Evolutionary conservation across 495 filamentous ascomycete species (phyloP).

Genomic region (Baudoinia panamericana): DNA sequence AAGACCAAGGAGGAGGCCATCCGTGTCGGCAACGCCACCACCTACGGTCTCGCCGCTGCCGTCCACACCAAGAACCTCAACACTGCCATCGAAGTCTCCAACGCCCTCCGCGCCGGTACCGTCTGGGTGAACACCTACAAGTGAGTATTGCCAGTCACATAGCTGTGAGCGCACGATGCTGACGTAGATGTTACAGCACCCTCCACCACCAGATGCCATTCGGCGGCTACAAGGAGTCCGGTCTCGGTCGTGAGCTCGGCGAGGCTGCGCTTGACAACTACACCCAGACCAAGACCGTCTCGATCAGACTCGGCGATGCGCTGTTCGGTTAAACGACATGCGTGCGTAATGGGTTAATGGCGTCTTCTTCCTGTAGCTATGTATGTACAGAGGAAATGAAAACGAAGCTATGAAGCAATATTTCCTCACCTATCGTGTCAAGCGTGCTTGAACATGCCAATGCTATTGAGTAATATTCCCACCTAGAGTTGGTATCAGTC

Average conservation of each 20-base stretch:
- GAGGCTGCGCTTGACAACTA: conserved; percentile 75
- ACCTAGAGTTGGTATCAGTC: no score
- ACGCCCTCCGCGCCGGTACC: conserved; percentile 71
- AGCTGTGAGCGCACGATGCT: neutral
- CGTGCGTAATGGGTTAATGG: no score
- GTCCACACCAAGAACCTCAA: conserved; percentile 90
- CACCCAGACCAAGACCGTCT: conserved; percentile 55
- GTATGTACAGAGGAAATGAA: no score
- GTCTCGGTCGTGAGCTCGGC: conserved; percentile 87
- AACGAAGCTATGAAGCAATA: no score
- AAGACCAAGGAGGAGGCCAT: conserved; percentile 76
- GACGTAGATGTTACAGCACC: conserved; percentile 31
- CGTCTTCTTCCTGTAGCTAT: no score
- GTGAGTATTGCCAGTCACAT: neutral
- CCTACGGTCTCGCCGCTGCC: conserved; percentile 79
- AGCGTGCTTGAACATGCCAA: no score
- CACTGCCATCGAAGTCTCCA: conserved; percentile 80
- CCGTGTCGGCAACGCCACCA: conserved; percentile 65
- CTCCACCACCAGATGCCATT: conserved; percentile 74
- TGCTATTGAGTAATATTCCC: no score
- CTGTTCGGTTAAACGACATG: conserved; percentile 37
- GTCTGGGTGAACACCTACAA: conserved; percentile 97
- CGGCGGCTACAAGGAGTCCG: conserved; percentile 86
- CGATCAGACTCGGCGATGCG: conserved; percentile 49
- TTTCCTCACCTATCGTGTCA: no score